Conservation (phyloP, 2,329 filamentous ascomycete genomes). For the Cladosporium phlei region DNA sequence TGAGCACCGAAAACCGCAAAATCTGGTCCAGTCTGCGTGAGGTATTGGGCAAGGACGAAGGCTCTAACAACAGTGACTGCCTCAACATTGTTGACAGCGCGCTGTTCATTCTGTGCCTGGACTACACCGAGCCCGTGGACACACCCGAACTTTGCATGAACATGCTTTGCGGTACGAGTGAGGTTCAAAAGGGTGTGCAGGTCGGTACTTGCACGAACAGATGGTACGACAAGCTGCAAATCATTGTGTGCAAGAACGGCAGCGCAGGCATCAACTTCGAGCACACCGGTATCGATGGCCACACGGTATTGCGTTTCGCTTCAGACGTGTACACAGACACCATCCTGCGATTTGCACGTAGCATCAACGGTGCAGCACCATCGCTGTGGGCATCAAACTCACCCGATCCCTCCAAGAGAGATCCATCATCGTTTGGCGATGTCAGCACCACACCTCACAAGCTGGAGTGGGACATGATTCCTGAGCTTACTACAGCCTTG, state of each 20-base stretch:
- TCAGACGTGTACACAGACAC: slow-evolving; percentile 97
- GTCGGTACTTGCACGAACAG: slow-evolving; percentile 96
- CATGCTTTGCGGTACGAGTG: slow-evolving; percentile 94
- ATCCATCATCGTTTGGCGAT: slow-evolving; percentile 85
- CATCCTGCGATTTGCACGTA: slow-evolving; percentile 88
- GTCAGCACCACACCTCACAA: slow-evolving; percentile 93
- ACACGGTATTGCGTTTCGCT: slow-evolving; percentile 92
- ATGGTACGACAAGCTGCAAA: slow-evolving; percentile 99
- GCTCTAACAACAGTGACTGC: slow-evolving; percentile 92
- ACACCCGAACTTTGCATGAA: slow-evolving; percentile 89
- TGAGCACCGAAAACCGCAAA: slow-evolving; percentile 95
- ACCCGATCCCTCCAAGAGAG: slow-evolving; percentile 86
- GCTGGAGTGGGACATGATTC: slow-evolving; percentile 94
- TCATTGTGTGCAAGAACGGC: slow-evolving; percentile 98
- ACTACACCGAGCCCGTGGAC: slow-evolving; percentile 80
- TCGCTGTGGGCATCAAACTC: slow-evolving; percentile 86
- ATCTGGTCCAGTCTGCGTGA: slow-evolving; percentile 90
- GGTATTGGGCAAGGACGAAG: slow-evolving; percentile 75
- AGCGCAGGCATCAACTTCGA: slow-evolving; percentile 99
- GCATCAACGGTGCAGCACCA: slow-evolving; percentile 90
- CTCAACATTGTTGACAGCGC: slow-evolving; percentile 93
- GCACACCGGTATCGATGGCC: slow-evolving; percentile 94
- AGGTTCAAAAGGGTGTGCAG: slow-evolving; percentile 88
- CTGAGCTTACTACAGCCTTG: slow-evolving; percentile 83
- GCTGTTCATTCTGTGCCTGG: slow-evolving; percentile 84